These are phyloP conservation scores for Penicillium bialowiezense DNA, from an alignment of 495 filamentous ascomycete species.

Conservation along the genomic window DNA sequence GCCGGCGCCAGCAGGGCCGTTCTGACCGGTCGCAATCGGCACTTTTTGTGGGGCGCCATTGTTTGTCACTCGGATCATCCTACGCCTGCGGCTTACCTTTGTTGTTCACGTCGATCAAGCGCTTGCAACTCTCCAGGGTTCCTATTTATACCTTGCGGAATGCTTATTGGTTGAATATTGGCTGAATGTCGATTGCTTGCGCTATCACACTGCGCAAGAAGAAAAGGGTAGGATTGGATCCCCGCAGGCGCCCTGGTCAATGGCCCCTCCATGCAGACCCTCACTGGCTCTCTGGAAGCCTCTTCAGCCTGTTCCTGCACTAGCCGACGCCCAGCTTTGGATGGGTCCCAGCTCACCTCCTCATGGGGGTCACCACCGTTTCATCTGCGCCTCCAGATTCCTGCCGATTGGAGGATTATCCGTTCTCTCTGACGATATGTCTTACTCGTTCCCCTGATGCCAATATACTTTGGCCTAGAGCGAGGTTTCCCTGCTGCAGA, in stretches of 20 bases:
- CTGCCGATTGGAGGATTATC: constrained; percentile 5
- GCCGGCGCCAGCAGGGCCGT: not conserved
- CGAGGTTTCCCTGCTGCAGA: not conserved
- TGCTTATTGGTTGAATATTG: not conserved
- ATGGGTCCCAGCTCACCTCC: not conserved
- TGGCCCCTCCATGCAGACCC: not conserved
- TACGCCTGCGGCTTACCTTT: no score
- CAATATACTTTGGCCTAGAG: not conserved
- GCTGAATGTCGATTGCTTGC: no score
- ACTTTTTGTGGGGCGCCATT: not conserved
- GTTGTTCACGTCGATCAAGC: no score
- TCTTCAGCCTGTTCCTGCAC: constrained; percentile 5
- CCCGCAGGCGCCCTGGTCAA: constrained; percentile 1
- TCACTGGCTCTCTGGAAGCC: constrained; percentile 1
- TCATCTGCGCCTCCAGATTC: constrained; percentile 1
- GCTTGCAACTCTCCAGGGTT: no score
- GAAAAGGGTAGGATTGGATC: not conserved
- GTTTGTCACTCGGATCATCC: no score
- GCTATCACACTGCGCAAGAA: no score
- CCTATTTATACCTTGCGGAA: no score
- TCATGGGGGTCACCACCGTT: not conserved
- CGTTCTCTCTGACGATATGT: not conserved
- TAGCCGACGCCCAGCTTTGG: not conserved
- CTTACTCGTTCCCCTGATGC: not conserved
- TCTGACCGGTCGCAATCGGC: not conserved